Percentiles rank a stretch among this genome's conserved stretches.
Evolutionary conservation across 2,329 filamentous ascomycete species (phyloP).

Genomic region (Colletotrichum phormii): DNA sequence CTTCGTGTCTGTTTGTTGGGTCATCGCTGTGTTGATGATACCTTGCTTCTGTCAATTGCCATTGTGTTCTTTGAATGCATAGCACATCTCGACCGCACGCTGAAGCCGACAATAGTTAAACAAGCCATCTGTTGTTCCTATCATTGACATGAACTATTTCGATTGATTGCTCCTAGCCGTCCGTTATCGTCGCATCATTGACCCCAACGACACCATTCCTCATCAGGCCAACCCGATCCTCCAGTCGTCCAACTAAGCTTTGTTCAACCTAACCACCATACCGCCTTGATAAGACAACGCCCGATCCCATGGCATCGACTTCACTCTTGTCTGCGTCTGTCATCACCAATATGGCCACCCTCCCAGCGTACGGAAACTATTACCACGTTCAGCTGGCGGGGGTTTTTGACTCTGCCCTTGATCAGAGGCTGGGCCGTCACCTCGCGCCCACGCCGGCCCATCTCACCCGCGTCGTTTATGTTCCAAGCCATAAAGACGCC

Average conservation of each 20-base stretch:
- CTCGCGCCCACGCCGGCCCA: slow-evolving; percentile 22
- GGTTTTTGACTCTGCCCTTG: background rate
- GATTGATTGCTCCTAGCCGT: background rate
- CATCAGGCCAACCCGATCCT: too few relatives aligned
- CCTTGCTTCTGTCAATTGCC: background rate
- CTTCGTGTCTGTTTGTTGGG: background rate
- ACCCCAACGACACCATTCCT: too few relatives aligned
- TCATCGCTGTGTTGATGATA: background rate
- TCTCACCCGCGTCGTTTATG: slow-evolving; percentile 33
- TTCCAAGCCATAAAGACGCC: slow-evolving; percentile 24
- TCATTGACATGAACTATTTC: background rate
- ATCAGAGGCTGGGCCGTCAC: slow-evolving; percentile 13
- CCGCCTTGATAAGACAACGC: background rate
- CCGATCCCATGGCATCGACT: background rate
- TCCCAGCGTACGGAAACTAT: slow-evolving; percentile 1
- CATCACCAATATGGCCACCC: slow-evolving; percentile 5
- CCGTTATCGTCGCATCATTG: background rate
- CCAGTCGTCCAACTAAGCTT: background rate
- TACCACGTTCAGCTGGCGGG: background rate
- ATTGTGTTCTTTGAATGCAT: too few relatives aligned
- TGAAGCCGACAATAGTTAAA: background rate
- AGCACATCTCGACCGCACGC: background rate
- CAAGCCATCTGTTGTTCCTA: background rate
- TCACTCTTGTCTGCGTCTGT: background rate
- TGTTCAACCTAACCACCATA: background rate